Evolutionary conservation across 768 basidiomycete genomes (phyloP), one percentile per base, ranked within the genome.

Genomic region (Boletus coccyginus): DNA sequence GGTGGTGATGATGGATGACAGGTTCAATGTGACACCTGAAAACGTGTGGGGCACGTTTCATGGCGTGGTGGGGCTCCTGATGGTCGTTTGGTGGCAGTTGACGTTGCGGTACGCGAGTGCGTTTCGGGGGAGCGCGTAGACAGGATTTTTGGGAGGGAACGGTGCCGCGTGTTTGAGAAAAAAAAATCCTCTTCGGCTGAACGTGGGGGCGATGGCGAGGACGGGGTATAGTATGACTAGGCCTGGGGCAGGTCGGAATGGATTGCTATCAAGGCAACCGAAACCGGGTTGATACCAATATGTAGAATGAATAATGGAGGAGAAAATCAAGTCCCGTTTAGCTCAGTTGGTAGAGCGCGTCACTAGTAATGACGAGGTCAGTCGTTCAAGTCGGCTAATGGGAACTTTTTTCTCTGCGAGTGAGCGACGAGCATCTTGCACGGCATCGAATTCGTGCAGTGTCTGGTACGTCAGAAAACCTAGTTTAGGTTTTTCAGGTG

Each of bases 31-130:
- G 27, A 90, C 88, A 0, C 91, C 91, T 0, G 91, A 93, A 68
- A 66, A 75, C 29, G 71, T 83, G 2, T 92, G 90, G 90, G 90
- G 88, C 0, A 80, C 78, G 7, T 64, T 82, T 19, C 91, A 93
- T 60, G 91, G 91, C 17, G 17, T 88, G 45, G 55, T 92, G 35
- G 86, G 90, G 12, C 70, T 92, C 7, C 80, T 78, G 50, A 86
- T 92, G 78, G 81, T 88, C 9, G 67, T 81, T 4, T 93, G 91
- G 91, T 93, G 91, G 91, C 91, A 93, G 72, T 75, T 68, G 17
- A 92, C 90, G 3, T 73, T 91, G 47, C 80, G 75, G 35, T 72
- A 82, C 39, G 75, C 80, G 29, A 72, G 71, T 24, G 70, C 78
- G 63, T 70, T 76, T 33, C 73, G 77, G 29, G 60, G 58, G 44